phyloP scores from a whole-genome alignment of 805 yeast genomes.

The Debaryomyces castellii region DNA sequence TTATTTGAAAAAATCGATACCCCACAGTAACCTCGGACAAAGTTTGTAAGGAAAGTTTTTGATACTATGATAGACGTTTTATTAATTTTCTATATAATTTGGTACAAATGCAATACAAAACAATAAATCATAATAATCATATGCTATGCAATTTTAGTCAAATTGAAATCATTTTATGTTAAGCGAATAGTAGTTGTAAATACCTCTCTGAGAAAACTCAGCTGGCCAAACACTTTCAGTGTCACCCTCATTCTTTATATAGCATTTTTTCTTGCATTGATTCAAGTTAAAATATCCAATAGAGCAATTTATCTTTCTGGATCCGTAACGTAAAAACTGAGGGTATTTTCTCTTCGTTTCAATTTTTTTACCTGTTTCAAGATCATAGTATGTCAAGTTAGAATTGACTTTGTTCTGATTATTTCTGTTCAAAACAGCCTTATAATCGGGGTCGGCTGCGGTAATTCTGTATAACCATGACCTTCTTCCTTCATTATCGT shows the following conservation, averaged over 20 bases:
- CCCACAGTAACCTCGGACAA: constrained; percentile 2
- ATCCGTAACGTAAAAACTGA: constrained; percentile 50
- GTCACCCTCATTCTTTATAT: constrained; percentile 24
- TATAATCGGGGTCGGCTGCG: constrained; percentile 30
- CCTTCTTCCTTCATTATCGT: constrained; percentile 69
- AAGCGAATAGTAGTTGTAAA: constrained; percentile 57
- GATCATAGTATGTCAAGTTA: constrained; percentile 57
- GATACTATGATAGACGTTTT: background rate
- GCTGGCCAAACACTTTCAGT: constrained; percentile 48
- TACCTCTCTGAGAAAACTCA: constrained; percentile 52
- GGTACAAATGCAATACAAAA: background rate
- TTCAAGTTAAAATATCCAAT: constrained; percentile 47
- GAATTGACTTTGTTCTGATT: constrained; percentile 16
- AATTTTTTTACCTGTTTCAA: constrained; percentile 62
- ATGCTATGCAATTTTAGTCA: background rate
- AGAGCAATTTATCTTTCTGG: constrained; percentile 55
- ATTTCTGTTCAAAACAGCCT: constrained; percentile 20
- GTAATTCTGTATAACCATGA: constrained; percentile 69
- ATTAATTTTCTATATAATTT: background rate
- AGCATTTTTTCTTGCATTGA: constrained; percentile 29
- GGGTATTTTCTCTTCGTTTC: constrained; percentile 46
- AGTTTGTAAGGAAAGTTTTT: background rate
- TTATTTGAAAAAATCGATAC: background rate
- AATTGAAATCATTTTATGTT: constrained; percentile 35
- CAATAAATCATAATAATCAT: background rate